These are phyloP conservation scores for Debaryomycetaceae sp. DNA, from an alignment of 1,139 yeast species.

Conservation along the genomic window DNA sequence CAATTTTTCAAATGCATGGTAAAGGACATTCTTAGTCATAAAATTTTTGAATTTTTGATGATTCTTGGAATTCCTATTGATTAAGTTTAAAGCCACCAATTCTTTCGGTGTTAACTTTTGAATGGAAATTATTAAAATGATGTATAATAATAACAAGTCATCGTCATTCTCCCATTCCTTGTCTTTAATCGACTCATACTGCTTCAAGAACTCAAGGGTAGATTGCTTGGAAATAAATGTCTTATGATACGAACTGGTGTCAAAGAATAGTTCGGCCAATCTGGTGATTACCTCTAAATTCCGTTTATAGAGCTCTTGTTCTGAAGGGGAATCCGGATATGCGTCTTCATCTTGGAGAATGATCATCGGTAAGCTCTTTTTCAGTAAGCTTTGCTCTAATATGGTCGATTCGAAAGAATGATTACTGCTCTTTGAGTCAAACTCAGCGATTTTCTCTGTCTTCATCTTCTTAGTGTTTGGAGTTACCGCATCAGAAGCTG, in stretches of 20 bases:
- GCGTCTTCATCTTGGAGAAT: constrained; percentile 23
- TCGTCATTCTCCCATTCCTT: constrained; percentile 50
- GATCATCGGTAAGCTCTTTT: constrained; percentile 28
- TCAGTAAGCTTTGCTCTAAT: constrained; percentile 22
- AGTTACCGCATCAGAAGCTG: constrained; percentile 8
- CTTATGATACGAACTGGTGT: constrained; percentile 25
- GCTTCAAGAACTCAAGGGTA: constrained; percentile 26
- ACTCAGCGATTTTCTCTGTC: not conserved
- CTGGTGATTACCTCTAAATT: constrained; percentile 23
- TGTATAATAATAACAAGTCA: constrained; percentile 43
- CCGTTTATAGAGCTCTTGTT: constrained; percentile 14
- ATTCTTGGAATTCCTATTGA: constrained; percentile 14
- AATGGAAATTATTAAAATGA: constrained; percentile 40
- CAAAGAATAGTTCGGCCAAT: constrained; percentile 33
- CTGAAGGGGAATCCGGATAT: constrained; percentile 19
- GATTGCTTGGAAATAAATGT: constrained; percentile 28
- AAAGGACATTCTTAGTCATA: constrained; percentile 29
- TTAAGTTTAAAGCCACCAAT: constrained; percentile 24
- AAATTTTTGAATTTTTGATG: constrained; percentile 23
- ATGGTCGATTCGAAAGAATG: constrained; percentile 4
- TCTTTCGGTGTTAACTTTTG: constrained; percentile 37
- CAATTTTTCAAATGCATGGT: constrained; percentile 37
- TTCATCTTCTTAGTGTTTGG: constrained; percentile 1
- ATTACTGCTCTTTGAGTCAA: constrained; percentile 1
- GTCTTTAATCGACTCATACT: constrained; percentile 26